Evolutionary conservation across 108 stramenopile genomes (phyloP), one percentile per base, ranked within the genome.

Genomic region (Stephanodiscus minutulus): DNA sequence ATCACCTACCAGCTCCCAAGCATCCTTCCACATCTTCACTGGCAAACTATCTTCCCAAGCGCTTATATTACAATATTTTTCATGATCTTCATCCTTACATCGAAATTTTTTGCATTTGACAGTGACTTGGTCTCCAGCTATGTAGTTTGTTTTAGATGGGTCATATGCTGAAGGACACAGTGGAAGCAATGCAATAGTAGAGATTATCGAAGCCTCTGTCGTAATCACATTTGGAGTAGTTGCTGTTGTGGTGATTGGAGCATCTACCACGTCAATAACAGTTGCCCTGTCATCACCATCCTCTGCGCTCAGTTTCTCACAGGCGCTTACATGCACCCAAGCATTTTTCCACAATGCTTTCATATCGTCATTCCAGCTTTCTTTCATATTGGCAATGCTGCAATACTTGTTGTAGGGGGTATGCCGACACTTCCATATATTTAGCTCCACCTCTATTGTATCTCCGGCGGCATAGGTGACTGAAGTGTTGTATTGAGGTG

Each of bases 51-150:
- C 52, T 5, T 53, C 52, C 52, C 52, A 53, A 27, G 25, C 20
- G 22, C 10, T 27, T 25, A 53, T 27, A 25, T 53, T 53, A 21
- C 52, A 53, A 53, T 53, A 53, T 0, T 1, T 12, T 25, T 53
- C 52, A 12, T 53, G 52, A 9, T 53, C 52, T 53, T 53, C 52
- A 53, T 53, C 52, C 24, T 27, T 53, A 53, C 52, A 53, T 53
- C 25, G 52, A 12, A 53, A 53, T 25, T 25, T 27, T 9, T 25
- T 25, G 25, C 52, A 53, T 53, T 53, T 53, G 25, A 53, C 52
- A 8, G 52, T 53, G 25, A 27, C 25, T 53, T 53, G 22, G 10
- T 53, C 52, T 53, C 52, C 52, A 24, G 52, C 52, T 25, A 53
- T 12, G 25, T 53, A 53, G 25, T 53, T 53, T 24, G 52, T 25